Evolutionary conservation across 225 moss, liverwort and hornwort species (phyloP), one percentile per base, ranked within the genome.

Genomic region (Takakia lepidozioides): DNA sequence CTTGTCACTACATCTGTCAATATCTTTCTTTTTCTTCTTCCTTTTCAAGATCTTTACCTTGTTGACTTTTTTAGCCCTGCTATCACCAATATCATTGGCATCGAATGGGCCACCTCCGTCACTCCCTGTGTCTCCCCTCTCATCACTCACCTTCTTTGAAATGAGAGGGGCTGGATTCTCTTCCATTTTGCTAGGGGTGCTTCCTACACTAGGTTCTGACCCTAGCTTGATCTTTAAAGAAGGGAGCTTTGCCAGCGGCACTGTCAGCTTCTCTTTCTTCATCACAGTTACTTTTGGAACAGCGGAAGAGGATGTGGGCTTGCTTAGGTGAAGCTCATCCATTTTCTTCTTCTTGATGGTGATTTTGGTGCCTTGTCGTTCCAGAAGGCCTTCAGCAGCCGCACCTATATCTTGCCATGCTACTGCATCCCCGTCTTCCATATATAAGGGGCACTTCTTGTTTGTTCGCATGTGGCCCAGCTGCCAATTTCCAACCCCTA

Each of bases 401-500:
- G 81, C 73, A 57, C 76, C 77, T 53, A 75, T 46, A 29, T 65
- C 84, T 91, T 98, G 71, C 90, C 90, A 73, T 46, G 76, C 73
- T 27, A 63, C 66, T 54, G 70, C 63, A 55, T 98, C 98, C 28
- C 82, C 70, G 52, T 98, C 98, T 83, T 98, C 98, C 55, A 83
- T 98, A 49, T 98, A 98, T 40, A 98, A 78, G 34, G 98, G 98
- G 50, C 98, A 98, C 51, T 87, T 98, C 32, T 98, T 98, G 65
- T 98, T 98, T 36, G 98, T 98, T 27, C 98, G 77, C 98, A 98
- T 98, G 56, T 98, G 98, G 50, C 98, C 98, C 46, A 98, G 87
- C 98, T 98, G 81, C 52, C 62, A 52, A 19, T n/a, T n/a, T n/a
- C n/a, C n/a, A n/a, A n/a, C n/a, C n/a, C n/a, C n/a, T n/a, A n/a